Base-by-base conservation (phyloP, 208 protist genomes). In the Crithidia fasciculata region DNA sequence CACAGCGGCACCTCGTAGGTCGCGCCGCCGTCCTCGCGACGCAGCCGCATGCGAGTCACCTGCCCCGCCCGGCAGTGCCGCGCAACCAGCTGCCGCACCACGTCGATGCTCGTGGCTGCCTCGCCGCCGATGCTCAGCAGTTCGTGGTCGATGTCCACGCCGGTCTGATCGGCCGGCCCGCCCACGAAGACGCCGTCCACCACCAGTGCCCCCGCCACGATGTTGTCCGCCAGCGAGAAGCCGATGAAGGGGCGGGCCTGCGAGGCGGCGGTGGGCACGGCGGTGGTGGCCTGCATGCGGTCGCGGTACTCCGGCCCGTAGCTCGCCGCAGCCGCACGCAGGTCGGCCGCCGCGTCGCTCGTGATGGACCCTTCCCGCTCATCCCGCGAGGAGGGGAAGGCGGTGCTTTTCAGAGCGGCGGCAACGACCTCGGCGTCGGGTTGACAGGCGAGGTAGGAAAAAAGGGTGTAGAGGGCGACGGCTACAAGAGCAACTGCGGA, bases 181-280 rank as follows among this genome's bases (percentile, higher is more conserved):
- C 75, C 62, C 15, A 56, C 71, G 43, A 83, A 88, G 40, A 88
- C 58, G 64, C 83, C 83, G 66, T 88, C 82, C 9, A 90, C 85
- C 19, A 87, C 72, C 15, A 91, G 77, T 8, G 41, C 56, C 15
- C 73, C 80, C 2, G 64, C 71, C 55, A 54, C 39, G 53, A 84
- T 67, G 67, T 86, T 82, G 56, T 89, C 78, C 16, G 70, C 69
- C 15, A 89, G 73, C n/a, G 84, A 86, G 67, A 89, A 84, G 49
- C 81, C 84, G 58, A 89, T 78, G 63, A 89, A 86, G 39, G 83
- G 72, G 0, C 49, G 55, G 36, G 80, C 72, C 13, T 39, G 18
- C 19, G 54, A 65, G 16, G 64, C 60, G 5, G 53, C 76, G 28
- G 54, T 60, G 0, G 72, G 65, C 54, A 55, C 76, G 19, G 70